phyloP scores from a whole-genome alignment of 2,329 filamentous ascomycete genomes.

The Calonectria multiphialidica region DNA sequence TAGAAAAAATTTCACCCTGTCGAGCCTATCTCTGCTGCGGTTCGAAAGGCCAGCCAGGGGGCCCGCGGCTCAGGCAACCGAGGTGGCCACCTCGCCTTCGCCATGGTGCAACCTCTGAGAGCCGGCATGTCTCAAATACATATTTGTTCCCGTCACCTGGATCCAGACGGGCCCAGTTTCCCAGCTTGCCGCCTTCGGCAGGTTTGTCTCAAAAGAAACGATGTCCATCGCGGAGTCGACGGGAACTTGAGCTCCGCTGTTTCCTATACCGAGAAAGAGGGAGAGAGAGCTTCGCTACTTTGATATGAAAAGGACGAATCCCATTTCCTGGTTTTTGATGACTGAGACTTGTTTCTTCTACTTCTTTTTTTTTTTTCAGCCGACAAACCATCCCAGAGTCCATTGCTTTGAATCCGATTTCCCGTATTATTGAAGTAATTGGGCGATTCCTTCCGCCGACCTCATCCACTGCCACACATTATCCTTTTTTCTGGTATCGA shows the following conservation, averaged over 20 bases:
- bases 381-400: neutral
- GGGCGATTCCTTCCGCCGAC: neutral
- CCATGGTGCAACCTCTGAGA: slow-evolving; percentile 39
- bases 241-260: slow-evolving; percentile 5
- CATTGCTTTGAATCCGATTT: neutral
- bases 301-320: slow-evolving; percentile 34
- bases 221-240: slow-evolving; percentile 28
- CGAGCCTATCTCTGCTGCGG: slow-evolving; percentile 15
- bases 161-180: slow-evolving; percentile 29
- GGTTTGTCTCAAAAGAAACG: slow-evolving; percentile 42
- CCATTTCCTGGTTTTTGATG: slow-evolving; percentile 7
- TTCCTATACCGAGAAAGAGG: neutral
- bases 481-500: neutral
- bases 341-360: neutral
- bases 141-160: slow-evolving; percentile 41
- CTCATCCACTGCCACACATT: neutral
- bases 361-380: neutral
- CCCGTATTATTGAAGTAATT: neutral
- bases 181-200: slow-evolving; percentile 31
- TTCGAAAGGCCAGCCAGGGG: slow-evolving; percentile 24
- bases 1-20: slow-evolving; percentile 44
- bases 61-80: slow-evolving; percentile 38
- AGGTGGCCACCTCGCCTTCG: slow-evolving; percentile 31
- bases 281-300: slow-evolving; percentile 11
- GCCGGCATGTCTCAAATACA: slow-evolving; percentile 47